Conservation (phyloP, 192 early-diverging fungal species). For the Diversispora eburnea region DNA sequence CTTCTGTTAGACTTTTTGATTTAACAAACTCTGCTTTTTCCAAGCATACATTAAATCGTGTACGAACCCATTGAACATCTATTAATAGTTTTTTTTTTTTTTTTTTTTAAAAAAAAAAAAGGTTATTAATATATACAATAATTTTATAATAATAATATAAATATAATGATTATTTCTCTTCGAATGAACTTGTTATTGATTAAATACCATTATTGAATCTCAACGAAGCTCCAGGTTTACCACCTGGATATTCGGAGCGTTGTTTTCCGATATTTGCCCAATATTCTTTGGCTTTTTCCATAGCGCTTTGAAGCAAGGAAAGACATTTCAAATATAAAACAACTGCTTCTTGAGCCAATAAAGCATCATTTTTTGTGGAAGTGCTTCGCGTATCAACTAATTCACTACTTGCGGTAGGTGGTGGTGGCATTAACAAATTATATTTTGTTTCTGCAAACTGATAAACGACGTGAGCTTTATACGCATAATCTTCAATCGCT, state of each 20-base stretch:
- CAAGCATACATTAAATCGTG: constrained; percentile 86
- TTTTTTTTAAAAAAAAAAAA: constrained; percentile 46
- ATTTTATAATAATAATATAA: not conserved
- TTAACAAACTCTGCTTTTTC: constrained; percentile 73
- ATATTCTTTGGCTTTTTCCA: constrained; percentile 54
- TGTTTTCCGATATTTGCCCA: constrained; percentile 50
- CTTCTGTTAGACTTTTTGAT: constrained; percentile 49
- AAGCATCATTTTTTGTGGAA: constrained; percentile 30
- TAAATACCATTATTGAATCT: constrained; percentile 39
- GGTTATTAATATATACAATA: not conserved
- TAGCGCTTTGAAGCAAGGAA: constrained; percentile 56
- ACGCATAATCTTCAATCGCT: constrained; percentile 65
- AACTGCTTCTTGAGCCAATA: constrained; percentile 65
- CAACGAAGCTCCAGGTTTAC: constrained; percentile 33
- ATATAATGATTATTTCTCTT: not conserved
- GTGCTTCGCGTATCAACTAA: constrained; percentile 30
- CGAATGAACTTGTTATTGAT: not conserved
- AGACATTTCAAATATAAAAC: constrained; percentile 67
- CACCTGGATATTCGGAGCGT: constrained; percentile 23
- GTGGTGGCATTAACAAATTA: constrained; percentile 51
- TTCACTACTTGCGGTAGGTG: constrained; percentile 28
- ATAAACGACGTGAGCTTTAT: constrained; percentile 67
- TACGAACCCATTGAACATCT: constrained; percentile 86
- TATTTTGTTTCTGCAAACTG: constrained; percentile 59
- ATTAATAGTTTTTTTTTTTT: no score